Percentiles rank a stretch among this genome's conserved stretches.
phyloP scores from a whole-genome alignment of 1,139 yeast species.

The Suhomyces choctaworum region DNA sequence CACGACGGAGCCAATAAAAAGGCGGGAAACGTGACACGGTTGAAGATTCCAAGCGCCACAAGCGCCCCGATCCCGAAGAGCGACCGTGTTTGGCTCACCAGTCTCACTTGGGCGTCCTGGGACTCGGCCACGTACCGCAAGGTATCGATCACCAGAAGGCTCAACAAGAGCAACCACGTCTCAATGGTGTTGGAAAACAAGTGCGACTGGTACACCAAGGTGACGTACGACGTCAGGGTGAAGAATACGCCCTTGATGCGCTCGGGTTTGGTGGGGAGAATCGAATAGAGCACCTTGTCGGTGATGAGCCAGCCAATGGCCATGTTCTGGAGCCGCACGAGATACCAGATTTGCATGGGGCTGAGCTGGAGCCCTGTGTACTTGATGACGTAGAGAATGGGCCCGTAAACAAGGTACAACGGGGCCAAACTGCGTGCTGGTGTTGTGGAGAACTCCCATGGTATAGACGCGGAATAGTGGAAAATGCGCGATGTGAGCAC shows the following conservation, averaged over 20 bases:
- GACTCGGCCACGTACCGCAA: conserved; percentile 33
- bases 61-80: conserved; percentile 51
- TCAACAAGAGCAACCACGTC: conserved; percentile 62
- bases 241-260: conserved; percentile 64
- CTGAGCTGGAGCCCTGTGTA: conserved; percentile 24
- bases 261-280: conserved; percentile 62
- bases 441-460: conserved; percentile 79
- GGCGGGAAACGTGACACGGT: conserved; percentile 79
- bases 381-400: conserved; percentile 46
- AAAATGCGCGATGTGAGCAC: conserved; percentile 55
- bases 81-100: conserved; percentile 13
- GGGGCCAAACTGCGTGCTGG: conserved; percentile 81
- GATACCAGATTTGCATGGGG: conserved; percentile 54
- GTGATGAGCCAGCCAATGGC: conserved; percentile 58
- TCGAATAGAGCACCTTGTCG: conserved; percentile 50
- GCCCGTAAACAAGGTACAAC: conserved; percentile 68
- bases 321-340: conserved; percentile 59
- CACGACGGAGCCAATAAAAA: conserved; percentile 65
- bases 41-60: conserved; percentile 70
- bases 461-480: conserved; percentile 54
- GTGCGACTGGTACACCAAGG: conserved; percentile 81
- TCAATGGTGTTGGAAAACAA: conserved; percentile 88
- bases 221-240: conserved; percentile 74
- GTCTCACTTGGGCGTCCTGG: conserved; percentile 10
- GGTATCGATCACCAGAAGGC: conserved; percentile 53